Conservation (phyloP, 495 filamentous ascomycete species). For the Penicillium odoratum region DNA sequence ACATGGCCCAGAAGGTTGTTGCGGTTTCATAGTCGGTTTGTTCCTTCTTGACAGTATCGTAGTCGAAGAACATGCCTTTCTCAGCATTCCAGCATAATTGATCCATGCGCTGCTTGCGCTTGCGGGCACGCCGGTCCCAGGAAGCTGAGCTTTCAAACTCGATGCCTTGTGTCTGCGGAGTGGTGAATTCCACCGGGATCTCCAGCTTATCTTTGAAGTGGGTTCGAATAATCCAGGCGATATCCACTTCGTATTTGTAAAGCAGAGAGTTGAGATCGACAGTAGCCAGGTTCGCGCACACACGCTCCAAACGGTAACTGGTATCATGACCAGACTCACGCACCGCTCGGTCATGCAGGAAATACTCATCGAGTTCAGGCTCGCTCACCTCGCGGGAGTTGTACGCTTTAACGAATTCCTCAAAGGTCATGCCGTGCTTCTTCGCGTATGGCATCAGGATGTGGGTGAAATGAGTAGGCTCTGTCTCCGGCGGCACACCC, state of each 20-base stretch:
- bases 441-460: slow-evolving; percentile 82
- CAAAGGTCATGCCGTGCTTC: slow-evolving; percentile 77
- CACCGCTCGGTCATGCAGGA: slow-evolving; percentile 90
- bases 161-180: slow-evolving; percentile 52
- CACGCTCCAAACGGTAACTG: slow-evolving; percentile 83
- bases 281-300: slow-evolving; percentile 86
- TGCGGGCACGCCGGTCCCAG: slow-evolving; percentile 85
- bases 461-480: slow-evolving; percentile 83
- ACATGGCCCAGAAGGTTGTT: slow-evolving; percentile 96
- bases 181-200: slow-evolving; percentile 78
- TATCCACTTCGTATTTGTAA: slow-evolving; percentile 95
- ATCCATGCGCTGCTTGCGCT: slow-evolving; percentile 76
- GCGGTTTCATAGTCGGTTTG: slow-evolving; percentile 79
- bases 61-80: slow-evolving; percentile 95
- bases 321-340: slow-evolving; percentile 98
- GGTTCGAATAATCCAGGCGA: slow-evolving; percentile 75
- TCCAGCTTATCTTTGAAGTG: slow-evolving; percentile 76
- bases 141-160: slow-evolving; percentile 73
- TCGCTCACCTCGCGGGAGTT: slow-evolving; percentile 75
- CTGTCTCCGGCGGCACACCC: slow-evolving; percentile 93
- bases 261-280: slow-evolving; percentile 91
- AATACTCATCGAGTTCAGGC: slow-evolving; percentile 90
- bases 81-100: slow-evolving; percentile 89
- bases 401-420: slow-evolving; percentile 83
- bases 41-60: slow-evolving; percentile 77